These are phyloP conservation scores for Flueggea neowawraea DNA, from an alignment of 441 rosid genomes.

Conservation along the genomic window DNA sequence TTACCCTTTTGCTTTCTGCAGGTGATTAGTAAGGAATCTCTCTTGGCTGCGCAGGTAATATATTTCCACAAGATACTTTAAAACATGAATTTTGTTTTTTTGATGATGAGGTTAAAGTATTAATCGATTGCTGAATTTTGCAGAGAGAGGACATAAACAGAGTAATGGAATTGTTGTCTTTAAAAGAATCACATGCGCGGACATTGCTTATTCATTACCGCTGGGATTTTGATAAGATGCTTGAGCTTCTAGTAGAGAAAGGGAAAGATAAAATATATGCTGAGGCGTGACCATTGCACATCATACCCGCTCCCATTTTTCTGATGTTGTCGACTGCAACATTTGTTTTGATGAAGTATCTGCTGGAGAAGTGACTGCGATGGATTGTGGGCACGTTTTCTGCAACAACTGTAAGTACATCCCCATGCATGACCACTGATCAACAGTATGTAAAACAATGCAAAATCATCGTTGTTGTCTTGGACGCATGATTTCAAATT, in stretches of 20 bases:
- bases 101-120: background rate
- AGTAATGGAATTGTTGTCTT: slow-evolving; percentile 57
- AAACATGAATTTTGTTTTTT: background rate
- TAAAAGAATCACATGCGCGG: slow-evolving; percentile 53
- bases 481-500: background rate
- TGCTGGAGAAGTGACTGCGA: slow-evolving; percentile 26
- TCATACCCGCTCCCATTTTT: background rate
- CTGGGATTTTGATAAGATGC: slow-evolving; percentile 69
- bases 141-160: slow-evolving; percentile 51
- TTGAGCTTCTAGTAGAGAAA: slow-evolving; percentile 52
- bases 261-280: slow-evolving; percentile 41
- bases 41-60: slow-evolving; percentile 63
- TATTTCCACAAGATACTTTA: background rate
- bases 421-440: too few relatives aligned
- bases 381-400: slow-evolving; percentile 60
- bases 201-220: slow-evolving; percentile 45
- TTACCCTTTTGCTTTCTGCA: slow-evolving; percentile 21
- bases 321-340: slow-evolving; percentile 30
- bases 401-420: slow-evolving; percentile 53
- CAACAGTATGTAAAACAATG: too few relatives aligned
- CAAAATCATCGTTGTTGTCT: too few relatives aligned
- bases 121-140: slow-evolving; percentile 4
- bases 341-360: slow-evolving; percentile 51
- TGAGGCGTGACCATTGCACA: slow-evolving; percentile 33
- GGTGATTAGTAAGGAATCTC: slow-evolving; percentile 70